A percentile compares a stretch with the other conserved stretches of the same genome.
Conservation (phyloP, 202 grass and related monocot genomes). For the Zizania palustris region DNA sequence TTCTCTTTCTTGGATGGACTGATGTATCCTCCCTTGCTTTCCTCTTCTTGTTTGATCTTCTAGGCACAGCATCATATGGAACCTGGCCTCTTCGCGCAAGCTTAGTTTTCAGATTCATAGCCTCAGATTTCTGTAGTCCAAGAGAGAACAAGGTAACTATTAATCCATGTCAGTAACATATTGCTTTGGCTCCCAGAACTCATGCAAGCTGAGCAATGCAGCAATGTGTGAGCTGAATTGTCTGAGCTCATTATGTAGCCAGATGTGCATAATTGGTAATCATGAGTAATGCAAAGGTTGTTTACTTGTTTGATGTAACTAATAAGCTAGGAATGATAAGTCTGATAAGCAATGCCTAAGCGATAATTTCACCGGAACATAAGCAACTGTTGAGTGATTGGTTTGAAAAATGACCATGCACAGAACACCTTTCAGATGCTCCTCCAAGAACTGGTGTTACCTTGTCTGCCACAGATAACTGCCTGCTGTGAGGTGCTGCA, state of each 20-base stretch:
- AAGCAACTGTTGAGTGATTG: not conserved
- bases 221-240: not conserved
- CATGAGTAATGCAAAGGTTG: slow-evolving; percentile 19
- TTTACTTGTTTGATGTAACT: not conserved
- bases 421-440: not conserved
- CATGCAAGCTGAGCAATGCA: not conserved
- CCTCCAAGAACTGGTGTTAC: slow-evolving; percentile 32
- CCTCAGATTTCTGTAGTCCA: not conserved
- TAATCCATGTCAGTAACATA: not conserved
- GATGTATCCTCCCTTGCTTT: slow-evolving; percentile 25
- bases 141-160: not conserved
- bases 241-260: slow-evolving; percentile 1
- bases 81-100: not conserved
- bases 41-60: slow-evolving; percentile 47
- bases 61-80: not conserved
- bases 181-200: not conserved
- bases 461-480: slow-evolving; percentile 39
- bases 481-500: slow-evolving; percentile 33
- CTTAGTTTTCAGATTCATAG: slow-evolving; percentile 1
- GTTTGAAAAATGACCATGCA: slow-evolving; percentile 19
- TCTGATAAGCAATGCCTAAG: not conserved
- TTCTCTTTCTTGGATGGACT: slow-evolving; percentile 29
- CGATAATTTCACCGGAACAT: not conserved
- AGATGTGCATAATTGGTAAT: slow-evolving; percentile 5
- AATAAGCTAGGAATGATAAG: not conserved